Evolutionary conservation across 1,284 basidiomycete genomes (phyloP), one percentile per base, ranked within the genome.

Genomic region (Clitocybe nebularis): DNA sequence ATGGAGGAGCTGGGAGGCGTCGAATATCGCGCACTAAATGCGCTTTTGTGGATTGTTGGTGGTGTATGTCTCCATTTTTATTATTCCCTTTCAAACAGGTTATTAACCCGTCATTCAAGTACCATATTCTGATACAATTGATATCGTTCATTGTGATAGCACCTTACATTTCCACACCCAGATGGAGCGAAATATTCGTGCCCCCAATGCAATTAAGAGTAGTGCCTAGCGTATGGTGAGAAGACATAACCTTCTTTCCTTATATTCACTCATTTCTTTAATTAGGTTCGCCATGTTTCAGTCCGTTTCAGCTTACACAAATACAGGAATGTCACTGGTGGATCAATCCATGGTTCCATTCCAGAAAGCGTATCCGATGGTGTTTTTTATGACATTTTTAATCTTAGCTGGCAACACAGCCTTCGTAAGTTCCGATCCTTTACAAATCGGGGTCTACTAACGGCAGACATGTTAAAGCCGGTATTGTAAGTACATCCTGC

Each of bases 1-100:
- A 71, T 91, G 52, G 89, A 95, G 49, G 93, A 97, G 63, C 70
- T 98, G 4, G 93, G 93, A 5, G 94, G 94, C 4, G 88, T 96
- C 10, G 95, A 99, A 62, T 98, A 93, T 57, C 78, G 92, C n/a
- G 92, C 88, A 1, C 66, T 96, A 43, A 84, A 84, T 46, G 73
- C 86, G 3, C 62, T 95, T 30, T 67, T 91, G 11, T 91, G 86
- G 82, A 76, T 92, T 45, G 77, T 92, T 21, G 71, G 74, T 10
- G 60, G 64, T 33, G 85, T 88, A 56, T 36, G 67, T 60, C 35
- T n/a, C 25, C 13, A 24, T 10, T 56, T 58, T 61, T 36, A 13
- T 16, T 16, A 13, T 46, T 34, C 14, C 45, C 45, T 47, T 32
- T 51, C 45, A 57, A 29, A 50, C 2, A 17, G 28, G n/a, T n/a